Evolutionary conservation across 257 asterid genomes (phyloP).

Genomic region (Rhazya stricta): DNA sequence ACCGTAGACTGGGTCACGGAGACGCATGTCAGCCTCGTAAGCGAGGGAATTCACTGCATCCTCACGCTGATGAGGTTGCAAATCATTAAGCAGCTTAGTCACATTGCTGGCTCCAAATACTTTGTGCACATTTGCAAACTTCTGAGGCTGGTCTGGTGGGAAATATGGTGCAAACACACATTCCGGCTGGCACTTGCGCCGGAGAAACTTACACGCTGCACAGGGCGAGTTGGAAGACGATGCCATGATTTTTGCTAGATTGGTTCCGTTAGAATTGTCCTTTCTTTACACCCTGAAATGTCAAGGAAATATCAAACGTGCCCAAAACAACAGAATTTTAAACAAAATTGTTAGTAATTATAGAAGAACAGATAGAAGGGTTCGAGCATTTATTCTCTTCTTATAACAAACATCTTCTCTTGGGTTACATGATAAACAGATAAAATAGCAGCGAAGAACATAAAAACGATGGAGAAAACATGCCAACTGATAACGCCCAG

Average conservation of each 20-base stretch:
- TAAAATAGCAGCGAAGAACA: not conserved
- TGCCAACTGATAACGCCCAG: too few relatives aligned
- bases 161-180: conserved; percentile 45
- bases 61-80: conserved; percentile 42
- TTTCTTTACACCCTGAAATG: conserved; percentile 12
- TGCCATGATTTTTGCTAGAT: conserved; percentile 12
- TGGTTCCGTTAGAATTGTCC: not conserved
- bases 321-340: not conserved
- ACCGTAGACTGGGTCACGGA: conserved; percentile 41
- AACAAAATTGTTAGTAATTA: not conserved
- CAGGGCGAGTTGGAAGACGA: conserved; percentile 36
- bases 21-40: conserved; percentile 45
- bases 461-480: too few relatives aligned
- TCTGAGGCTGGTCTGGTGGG: conserved; percentile 45
- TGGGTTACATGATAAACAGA: not conserved
- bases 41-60: conserved; percentile 43
- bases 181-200: conserved; percentile 40
- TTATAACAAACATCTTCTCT: not conserved
- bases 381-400: not conserved
- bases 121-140: conserved; percentile 39
- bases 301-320: not conserved
- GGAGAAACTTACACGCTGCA: conserved; percentile 42
- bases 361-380: not conserved
- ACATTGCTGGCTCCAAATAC: conserved; percentile 44
- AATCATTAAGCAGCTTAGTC: conserved; percentile 35